These are phyloP conservation scores for Bipolaris victoriae DNA, from an alignment of 2,329 filamentous ascomycete genomes.

Conservation along the genomic window DNA sequence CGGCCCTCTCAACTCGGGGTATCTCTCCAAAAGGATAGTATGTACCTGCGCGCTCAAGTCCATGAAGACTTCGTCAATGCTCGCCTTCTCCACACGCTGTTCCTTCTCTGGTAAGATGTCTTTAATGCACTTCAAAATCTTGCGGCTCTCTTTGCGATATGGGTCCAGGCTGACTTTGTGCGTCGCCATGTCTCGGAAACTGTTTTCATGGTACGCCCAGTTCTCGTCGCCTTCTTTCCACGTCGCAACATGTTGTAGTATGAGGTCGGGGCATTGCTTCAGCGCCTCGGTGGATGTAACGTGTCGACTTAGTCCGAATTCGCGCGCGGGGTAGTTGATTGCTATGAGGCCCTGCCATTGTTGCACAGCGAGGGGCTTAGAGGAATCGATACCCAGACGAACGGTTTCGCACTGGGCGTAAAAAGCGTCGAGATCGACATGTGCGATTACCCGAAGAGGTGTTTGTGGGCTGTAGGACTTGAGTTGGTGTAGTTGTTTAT, in stretches of 20 bases:
- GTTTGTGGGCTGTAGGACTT: slow-evolving; percentile 72
- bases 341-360: slow-evolving; percentile 97
- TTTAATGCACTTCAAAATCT: slow-evolving; percentile 80
- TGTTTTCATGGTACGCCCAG: slow-evolving; percentile 89
- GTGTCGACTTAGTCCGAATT: slow-evolving; percentile 79
- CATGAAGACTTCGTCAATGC: slow-evolving; percentile 94
- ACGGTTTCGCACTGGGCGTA: slow-evolving; percentile 95
- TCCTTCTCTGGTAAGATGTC: slow-evolving; percentile 68
- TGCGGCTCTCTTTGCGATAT: slow-evolving; percentile 83
- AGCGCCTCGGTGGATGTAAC: slow-evolving; percentile 80
- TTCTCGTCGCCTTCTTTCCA: slow-evolving; percentile 90
- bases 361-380: slow-evolving; percentile 86
- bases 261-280: slow-evolving; percentile 82
- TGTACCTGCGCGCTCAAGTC: slow-evolving; percentile 89
- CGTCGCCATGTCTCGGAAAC: slow-evolving; percentile 76
- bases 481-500: slow-evolving; percentile 79
- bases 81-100: slow-evolving; percentile 87
- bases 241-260: slow-evolving; percentile 91
- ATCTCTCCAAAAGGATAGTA: slow-evolving; percentile 73
- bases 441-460: slow-evolving; percentile 84
- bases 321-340: slow-evolving; percentile 90
- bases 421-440: slow-evolving; percentile 96
- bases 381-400: slow-evolving; percentile 73
- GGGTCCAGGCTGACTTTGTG: slow-evolving; percentile 96
- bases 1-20: slow-evolving; percentile 71